These are phyloP conservation scores for Claviceps paspali DNA, from an alignment of 2,329 filamentous ascomycete genomes.

Conservation along the genomic window DNA sequence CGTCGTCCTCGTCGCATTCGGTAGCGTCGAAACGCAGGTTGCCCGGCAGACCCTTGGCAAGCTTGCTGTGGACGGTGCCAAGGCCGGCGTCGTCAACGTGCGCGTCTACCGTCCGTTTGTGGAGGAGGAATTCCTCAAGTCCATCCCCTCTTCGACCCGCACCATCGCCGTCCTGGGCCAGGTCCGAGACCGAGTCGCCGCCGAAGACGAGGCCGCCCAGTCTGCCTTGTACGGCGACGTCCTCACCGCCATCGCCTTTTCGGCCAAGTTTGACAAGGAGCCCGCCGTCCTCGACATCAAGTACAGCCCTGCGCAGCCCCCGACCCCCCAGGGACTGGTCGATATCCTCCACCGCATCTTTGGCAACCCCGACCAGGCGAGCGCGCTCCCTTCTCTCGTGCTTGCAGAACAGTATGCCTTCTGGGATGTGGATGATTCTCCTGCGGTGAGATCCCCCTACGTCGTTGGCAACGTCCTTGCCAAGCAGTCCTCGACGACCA, in stretches of 20 bases:
- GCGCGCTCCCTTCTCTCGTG: conserved; percentile 27
- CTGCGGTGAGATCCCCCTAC: conserved; percentile 47
- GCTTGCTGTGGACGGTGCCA: conserved; percentile 56
- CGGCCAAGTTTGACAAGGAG: conserved; percentile 44
- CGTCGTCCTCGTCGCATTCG: conserved; percentile 79
- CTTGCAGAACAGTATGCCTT: conserved; percentile 75
- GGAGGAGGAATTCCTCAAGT: conserved; percentile 81
- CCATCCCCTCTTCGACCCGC: conserved; percentile 59
- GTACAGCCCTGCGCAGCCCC: conserved; percentile 54
- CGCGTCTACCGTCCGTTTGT: conserved; percentile 90
- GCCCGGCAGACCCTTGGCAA: conserved; percentile 65
- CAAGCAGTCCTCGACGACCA: conserved; percentile 54
- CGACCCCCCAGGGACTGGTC: conserved; percentile 40
- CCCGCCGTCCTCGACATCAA: conserved; percentile 71
- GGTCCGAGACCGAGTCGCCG: conserved; percentile 57
- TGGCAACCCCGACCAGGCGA: conserved; percentile 37
- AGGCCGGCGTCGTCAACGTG: conserved; percentile 79
- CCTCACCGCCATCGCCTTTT: conserved; percentile 69
- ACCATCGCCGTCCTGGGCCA: conserved; percentile 80
- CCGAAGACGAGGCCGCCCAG: conserved; percentile 59
- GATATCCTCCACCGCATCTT: conserved; percentile 34
- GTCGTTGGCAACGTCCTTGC: conserved; percentile 46
- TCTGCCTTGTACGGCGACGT: conserved; percentile 91
- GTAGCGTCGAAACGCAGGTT: conserved; percentile 77
- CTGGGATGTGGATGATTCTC: conserved; percentile 76